Evolutionary conservation across 2,329 filamentous ascomycete genomes (phyloP).

Genomic region (Aspergillus sp.): DNA sequence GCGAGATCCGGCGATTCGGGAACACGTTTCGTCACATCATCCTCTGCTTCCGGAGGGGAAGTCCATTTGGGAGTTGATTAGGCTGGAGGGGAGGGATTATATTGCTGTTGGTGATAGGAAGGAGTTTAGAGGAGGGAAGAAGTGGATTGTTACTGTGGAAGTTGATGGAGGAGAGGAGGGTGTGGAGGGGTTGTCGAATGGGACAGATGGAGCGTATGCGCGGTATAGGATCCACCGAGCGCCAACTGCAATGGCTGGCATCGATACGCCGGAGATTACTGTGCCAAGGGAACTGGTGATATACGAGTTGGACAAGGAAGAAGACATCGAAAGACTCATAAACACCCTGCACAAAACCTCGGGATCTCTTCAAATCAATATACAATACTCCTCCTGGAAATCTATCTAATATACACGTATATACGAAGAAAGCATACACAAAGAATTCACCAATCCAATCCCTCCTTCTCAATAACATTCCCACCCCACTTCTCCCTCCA

Average conservation of each 20-base stretch:
- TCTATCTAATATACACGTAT: background rate
- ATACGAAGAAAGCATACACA: background rate
- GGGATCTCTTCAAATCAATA: background rate
- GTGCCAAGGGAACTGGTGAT: background rate
- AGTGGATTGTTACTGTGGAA: background rate
- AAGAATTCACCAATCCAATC: background rate
- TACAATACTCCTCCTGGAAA: background rate
- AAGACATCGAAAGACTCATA: background rate
- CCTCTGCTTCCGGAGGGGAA: background rate
- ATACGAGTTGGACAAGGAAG: background rate
- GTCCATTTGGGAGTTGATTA: background rate
- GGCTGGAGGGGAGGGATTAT: background rate
- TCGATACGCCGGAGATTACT: background rate
- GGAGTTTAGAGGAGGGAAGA: background rate
- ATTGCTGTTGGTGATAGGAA: background rate
- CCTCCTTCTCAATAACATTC: constrained; percentile 8
- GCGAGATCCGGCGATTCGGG: background rate
- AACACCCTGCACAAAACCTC: background rate
- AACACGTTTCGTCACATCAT: background rate
- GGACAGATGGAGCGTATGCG: background rate
- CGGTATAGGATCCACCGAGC: background rate
- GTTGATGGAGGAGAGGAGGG: background rate
- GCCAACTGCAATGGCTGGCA: background rate
- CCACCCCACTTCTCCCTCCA: constrained; percentile 30
- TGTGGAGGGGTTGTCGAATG: background rate